Conservation (phyloP, 2,329 filamentous ascomycete genomes). For the Exophiala sp. region DNA sequence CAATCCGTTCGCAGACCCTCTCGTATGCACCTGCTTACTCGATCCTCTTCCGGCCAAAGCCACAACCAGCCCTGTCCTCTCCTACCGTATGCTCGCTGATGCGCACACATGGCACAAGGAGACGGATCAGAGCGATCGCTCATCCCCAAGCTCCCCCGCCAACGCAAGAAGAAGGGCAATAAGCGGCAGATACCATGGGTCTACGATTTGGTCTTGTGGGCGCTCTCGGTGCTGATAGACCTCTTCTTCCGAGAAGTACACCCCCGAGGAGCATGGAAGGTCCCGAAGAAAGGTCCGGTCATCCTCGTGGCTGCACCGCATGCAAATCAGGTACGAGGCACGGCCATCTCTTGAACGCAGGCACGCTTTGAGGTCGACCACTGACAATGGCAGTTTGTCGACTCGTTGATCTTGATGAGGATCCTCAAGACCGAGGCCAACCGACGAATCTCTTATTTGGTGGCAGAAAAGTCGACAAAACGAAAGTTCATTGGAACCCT, state of each 20-base stretch:
- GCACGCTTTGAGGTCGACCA: conserved; percentile 9
- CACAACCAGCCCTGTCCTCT: not conserved
- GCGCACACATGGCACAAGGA: not conserved
- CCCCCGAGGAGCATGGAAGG: conserved; percentile 88
- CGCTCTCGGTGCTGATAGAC: conserved; percentile 67
- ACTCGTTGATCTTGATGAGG: conserved; percentile 87
- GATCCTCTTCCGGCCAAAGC: not conserved
- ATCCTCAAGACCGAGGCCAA: conserved; percentile 80
- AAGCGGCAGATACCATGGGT: conserved; percentile 45
- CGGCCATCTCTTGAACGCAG: not conserved
- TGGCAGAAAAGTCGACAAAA: conserved; percentile 91
- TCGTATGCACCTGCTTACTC: not conserved
- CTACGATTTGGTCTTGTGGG: conserved; percentile 47
- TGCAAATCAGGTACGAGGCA: conserved; percentile 72
- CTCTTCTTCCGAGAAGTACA: conserved; percentile 98
- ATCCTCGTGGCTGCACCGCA: conserved; percentile 96
- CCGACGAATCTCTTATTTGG: conserved; percentile 84
- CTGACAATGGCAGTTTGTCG: conserved; percentile 82
- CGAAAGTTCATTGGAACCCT: conserved; percentile 82
- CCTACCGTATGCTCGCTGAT: not conserved
- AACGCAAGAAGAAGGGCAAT: conserved; percentile 33
- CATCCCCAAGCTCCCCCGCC: not conserved
- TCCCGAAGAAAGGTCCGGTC: conserved; percentile 79
- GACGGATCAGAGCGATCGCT: not conserved
- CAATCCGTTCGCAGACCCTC: not conserved